Evolutionary conservation across 2,329 filamentous ascomycete genomes (phyloP).

Genomic region (Apiospora aurea): DNA sequence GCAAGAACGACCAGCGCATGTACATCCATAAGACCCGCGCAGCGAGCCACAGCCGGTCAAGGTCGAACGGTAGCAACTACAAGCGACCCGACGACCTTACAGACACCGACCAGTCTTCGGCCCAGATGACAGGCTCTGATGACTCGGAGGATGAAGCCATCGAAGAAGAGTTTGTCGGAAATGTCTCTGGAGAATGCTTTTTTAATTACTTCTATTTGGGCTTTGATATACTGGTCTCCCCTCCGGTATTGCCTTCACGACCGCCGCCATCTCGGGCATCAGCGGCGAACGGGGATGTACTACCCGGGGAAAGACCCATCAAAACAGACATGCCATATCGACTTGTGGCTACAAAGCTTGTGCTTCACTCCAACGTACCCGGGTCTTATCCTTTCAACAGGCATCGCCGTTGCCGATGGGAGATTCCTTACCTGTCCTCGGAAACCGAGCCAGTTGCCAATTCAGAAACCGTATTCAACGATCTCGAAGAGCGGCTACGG

Average conservation of each 20-base stretch:
- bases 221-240: conserved; percentile 91
- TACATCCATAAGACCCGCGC: conserved; percentile 78
- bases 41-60: conserved; percentile 57
- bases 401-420: conserved; percentile 89
- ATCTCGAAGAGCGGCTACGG: conserved; percentile 73
- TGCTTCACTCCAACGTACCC: conserved; percentile 92
- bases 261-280: conserved; percentile 60
- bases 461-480: conserved; percentile 81
- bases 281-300: conserved; percentile 34
- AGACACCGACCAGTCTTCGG: conserved; percentile 79
- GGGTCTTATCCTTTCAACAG: conserved; percentile 97
- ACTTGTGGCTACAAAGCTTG: conserved; percentile 87
- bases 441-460: conserved; percentile 57
- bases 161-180: conserved; percentile 61
- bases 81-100: conserved; percentile 63
- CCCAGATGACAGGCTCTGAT: conserved; percentile 70
- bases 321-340: conserved; percentile 62
- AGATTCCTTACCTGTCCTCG: conserved; percentile 67
- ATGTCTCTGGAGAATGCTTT: conserved; percentile 78
- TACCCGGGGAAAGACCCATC: conserved; percentile 43
- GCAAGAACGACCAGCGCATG: conserved; percentile 87
- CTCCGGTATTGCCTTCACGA: conserved; percentile 70
- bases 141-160: conserved; percentile 69
- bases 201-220: conserved; percentile 98
- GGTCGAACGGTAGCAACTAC: conserved; percentile 53